Percentiles rank a stretch among this genome's conserved stretches.
phyloP scores from a whole-genome alignment of 2,329 filamentous ascomycete genomes.

The Beauveria pseudobassiana region DNA sequence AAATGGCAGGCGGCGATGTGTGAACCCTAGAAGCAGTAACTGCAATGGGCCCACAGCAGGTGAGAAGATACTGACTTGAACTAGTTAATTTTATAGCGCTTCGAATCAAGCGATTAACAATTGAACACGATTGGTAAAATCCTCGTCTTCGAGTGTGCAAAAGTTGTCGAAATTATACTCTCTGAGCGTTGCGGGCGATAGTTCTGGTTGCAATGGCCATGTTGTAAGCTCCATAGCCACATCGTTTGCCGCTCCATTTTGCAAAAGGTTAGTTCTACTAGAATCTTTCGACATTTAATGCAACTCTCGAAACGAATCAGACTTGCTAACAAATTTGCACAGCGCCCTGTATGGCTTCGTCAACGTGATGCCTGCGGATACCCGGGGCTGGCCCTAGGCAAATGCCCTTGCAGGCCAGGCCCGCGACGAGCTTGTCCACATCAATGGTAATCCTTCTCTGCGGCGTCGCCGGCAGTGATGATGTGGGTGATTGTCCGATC shows the following conservation, averaged over 20 bases:
- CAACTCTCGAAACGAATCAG: no score
- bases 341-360: conserved; percentile 10
- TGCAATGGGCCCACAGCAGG: background rate
- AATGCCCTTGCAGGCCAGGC: background rate
- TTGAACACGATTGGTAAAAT: background rate
- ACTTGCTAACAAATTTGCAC: background rate
- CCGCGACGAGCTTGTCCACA: conserved; percentile 3
- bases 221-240: no score
- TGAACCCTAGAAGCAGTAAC: background rate
- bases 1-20: no score
- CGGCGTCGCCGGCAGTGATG: background rate
- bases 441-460: conserved; percentile 6
- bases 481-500: background rate
- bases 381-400: conserved; percentile 10
- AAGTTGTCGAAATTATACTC: background rate
- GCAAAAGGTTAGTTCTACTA: no score
- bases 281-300: no score
- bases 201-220: background rate
- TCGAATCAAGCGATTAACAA: background rate
- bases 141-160: background rate
- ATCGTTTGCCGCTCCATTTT: no score
- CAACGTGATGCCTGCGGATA: conserved; percentile 6
- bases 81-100: no score
- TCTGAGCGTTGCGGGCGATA: background rate
- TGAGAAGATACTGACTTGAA: conserved; percentile 2